Percentiles rank a stretch among this genome's conserved stretches.
Evolutionary conservation across 495 filamentous ascomycete genomes (phyloP).

Genomic region (Copromyces sp.): DNA sequence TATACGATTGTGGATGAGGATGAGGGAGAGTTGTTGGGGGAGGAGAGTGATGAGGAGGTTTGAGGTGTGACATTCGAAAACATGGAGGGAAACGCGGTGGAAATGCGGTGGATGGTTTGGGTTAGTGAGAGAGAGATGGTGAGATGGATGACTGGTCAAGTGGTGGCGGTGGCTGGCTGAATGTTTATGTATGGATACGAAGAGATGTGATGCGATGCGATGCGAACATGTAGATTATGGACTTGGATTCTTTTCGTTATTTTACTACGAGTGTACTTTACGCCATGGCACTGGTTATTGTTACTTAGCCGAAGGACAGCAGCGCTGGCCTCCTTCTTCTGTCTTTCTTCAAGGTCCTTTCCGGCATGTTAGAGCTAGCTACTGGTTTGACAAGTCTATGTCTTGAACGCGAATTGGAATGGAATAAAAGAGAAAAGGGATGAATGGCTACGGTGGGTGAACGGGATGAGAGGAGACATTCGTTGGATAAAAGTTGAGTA

Average conservation of each 20-base stretch:
- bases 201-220: background rate
- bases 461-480: background rate
- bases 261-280: background rate
- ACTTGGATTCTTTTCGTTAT: background rate
- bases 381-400: background rate
- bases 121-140: background rate
- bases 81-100: background rate
- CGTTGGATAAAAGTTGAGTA: background rate
- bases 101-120: background rate
- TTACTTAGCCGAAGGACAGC: background rate
- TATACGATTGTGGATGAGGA: conserved; percentile 84
- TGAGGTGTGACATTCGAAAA: conserved; percentile 19
- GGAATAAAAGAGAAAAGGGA: no score
- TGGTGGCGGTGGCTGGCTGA: background rate
- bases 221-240: background rate
- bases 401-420: no score
- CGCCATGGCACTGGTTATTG: background rate
- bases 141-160: background rate
- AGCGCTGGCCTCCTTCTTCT: background rate
- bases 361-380: background rate
- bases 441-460: background rate
- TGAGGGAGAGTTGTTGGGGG: conserved; percentile 84
- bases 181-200: background rate
- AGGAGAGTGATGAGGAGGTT: conserved; percentile 86
- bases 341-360: background rate